Evolutionary conservation across 306 rosid genomes (phyloP), one percentile per base, ranked within the genome.

Genomic region (Gastrolobium villosum): DNA sequence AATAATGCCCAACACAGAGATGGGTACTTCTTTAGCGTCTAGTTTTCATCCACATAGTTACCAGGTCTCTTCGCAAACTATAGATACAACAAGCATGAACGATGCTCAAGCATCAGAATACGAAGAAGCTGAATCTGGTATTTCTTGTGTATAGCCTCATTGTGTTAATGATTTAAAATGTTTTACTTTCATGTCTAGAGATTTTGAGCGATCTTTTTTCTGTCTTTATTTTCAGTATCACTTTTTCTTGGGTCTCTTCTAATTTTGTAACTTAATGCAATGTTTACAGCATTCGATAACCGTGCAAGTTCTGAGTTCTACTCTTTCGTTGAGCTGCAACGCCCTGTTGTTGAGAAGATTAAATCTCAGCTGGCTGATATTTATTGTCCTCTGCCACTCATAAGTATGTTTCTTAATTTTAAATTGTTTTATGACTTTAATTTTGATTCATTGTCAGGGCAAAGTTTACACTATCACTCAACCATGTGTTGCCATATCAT

Each of bases 91-190:
- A 73, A 87, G 94, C 89, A 84, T 88, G 53, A 90, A 74, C 65
- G 90, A 87, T 82, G 79, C 84, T 62, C 92, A 86, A 75, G 82
- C 88, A 70, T 84, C 98, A 65, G 95, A 89, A 64, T 88, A 70
- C 20, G 98, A 90, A 87, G 97, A 91, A 76, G 88, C 88, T 45
- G 96, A 91, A 84, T 91, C 98, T 57, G 98, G 97, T 90, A 63
- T 48, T 59, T 60, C 20, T 79, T 72, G 70, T 44, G 57, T 7
- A 40, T 70, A 54, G 53, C 80, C 74, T 76, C n/a, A 63, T 79
- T 46, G 50, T 76, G 30, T 65, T 36, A 49, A 35, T 36, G 2
- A 39, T 76, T 56, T 37, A 28, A 56, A 54, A 15, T 71, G 57
- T 15, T 40, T 41, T 54, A 65, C 48, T 63, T 62, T 78, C 31